Conservation (phyloP, 73 alveolate genomes). For the Tetrahymena elliotti region DNA sequence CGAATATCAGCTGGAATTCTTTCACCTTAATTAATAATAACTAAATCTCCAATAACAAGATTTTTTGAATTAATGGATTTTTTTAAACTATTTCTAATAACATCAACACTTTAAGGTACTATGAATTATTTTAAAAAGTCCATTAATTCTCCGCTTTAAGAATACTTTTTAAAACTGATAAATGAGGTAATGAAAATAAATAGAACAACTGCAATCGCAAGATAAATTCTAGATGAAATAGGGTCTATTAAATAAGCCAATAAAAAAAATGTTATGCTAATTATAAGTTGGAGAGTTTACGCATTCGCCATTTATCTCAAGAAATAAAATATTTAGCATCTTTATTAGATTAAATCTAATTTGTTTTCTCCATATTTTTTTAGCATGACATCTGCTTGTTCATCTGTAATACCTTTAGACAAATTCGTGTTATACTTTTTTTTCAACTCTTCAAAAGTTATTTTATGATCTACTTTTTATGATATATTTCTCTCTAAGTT, state of each 20-base stretch:
- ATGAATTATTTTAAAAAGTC: constrained; percentile 62
- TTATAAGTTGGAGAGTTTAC: constrained; percentile 71
- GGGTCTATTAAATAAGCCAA: constrained; percentile 66
- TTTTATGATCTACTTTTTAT: constrained; percentile 49
- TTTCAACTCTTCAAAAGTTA: constrained; percentile 50
- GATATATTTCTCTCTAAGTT: background rate
- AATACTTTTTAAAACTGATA: constrained; percentile 56
- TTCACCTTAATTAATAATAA: constrained; percentile 82
- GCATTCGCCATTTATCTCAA: constrained; percentile 61
- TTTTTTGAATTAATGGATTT: constrained; percentile 57
- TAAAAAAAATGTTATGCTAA: constrained; percentile 68
- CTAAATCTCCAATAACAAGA: constrained; percentile 92
- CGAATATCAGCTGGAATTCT: constrained; percentile 95
- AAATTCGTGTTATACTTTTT: constrained; percentile 42
- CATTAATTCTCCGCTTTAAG: constrained; percentile 78
- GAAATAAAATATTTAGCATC: constrained; percentile 62
- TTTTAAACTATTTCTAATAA: constrained; percentile 68
- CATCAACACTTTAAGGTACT: constrained; percentile 42
- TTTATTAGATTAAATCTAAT: constrained; percentile 61
- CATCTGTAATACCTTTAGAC: constrained; percentile 32
- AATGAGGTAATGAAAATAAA: constrained; percentile 68
- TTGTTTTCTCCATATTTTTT: constrained; percentile 65
- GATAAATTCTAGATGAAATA: constrained; percentile 57
- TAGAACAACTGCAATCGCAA: constrained; percentile 72
- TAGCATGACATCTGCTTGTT: constrained; percentile 32